Conservation (phyloP, 257 asterid genomes). For the Paulownia fortunei region DNA sequence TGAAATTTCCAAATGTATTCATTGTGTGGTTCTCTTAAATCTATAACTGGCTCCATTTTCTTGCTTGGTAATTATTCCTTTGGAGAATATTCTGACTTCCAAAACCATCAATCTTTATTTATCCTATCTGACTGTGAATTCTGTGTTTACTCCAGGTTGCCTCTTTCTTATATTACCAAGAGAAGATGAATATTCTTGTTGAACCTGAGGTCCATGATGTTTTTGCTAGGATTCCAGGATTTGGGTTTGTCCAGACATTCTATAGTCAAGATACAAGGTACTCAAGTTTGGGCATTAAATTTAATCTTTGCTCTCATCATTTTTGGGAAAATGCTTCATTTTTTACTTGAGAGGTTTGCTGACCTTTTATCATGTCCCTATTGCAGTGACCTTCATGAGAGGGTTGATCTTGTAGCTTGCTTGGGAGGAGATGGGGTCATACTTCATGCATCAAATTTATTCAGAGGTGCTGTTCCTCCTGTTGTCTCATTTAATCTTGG, state of each 20-base stretch:
- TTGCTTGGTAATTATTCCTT: slow-evolving; percentile 1
- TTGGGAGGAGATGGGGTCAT: slow-evolving; percentile 99
- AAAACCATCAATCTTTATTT: slow-evolving; percentile 11
- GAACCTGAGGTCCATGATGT: slow-evolving; percentile 98
- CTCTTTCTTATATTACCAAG: slow-evolving; percentile 85
- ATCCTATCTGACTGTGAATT: slow-evolving; percentile 33
- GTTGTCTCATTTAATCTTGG: slow-evolving; percentile 99
- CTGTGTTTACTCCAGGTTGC: slow-evolving; percentile 71
- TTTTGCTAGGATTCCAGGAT: slow-evolving; percentile 95
- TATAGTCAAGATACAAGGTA: slow-evolving; percentile 99
- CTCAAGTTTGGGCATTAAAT: slow-evolving; percentile 25
- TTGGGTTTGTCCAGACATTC: slow-evolving; percentile 97
- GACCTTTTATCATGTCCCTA: slow-evolving; percentile 36
- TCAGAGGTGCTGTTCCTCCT: slow-evolving; percentile 97
- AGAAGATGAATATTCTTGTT: slow-evolving; percentile 93
- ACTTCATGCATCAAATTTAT: slow-evolving; percentile 95
- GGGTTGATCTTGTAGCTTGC: slow-evolving; percentile 97
- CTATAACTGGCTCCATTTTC: neutral
- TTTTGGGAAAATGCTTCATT: neutral
- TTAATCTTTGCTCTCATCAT: slow-evolving; percentile 4
- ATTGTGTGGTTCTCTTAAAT: neutral
- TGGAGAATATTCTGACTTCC: slow-evolving; percentile 3
- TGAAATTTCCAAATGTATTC: neutral
- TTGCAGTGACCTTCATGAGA: slow-evolving; percentile 93
- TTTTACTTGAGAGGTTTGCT: slow-evolving; percentile 19